Evolutionary conservation across 257 asterid genomes (phyloP).

Genomic region (Nicotiana paniculata): DNA sequence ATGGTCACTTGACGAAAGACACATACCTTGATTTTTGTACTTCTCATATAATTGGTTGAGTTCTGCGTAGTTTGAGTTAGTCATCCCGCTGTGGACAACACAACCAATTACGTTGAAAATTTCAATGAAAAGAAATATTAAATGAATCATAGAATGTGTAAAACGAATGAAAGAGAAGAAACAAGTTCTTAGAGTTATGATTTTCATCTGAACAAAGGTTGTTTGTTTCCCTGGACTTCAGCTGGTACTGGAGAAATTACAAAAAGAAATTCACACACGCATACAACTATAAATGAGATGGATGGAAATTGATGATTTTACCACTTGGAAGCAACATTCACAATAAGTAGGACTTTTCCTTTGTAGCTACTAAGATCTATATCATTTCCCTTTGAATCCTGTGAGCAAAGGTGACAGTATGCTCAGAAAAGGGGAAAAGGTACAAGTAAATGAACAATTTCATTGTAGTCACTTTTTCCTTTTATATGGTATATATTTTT

Average conservation of each 20-base stretch:
- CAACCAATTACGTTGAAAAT: neutral
- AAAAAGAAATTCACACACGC: neutral
- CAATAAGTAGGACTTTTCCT: constrained; percentile 56
- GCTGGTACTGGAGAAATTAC: neutral
- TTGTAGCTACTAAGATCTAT: constrained; percentile 48
- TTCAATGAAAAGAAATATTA: constrained; percentile 6
- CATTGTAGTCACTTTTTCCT: neutral
- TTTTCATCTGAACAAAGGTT: neutral
- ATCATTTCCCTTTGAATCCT: constrained; percentile 46
- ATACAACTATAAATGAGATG: neutral
- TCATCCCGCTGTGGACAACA: constrained; percentile 63
- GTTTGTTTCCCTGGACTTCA: neutral
- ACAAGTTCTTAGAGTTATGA: neutral
- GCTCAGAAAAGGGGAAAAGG: neutral
- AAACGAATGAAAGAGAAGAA: neutral
- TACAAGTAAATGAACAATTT: neutral
- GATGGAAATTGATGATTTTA: constrained; percentile 8
- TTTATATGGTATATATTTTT: neutral
- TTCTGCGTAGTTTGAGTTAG: constrained; percentile 79
- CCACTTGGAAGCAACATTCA: constrained; percentile 83
- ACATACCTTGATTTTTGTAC: constrained; percentile 61
- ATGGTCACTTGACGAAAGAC: neutral
- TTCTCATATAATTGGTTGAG: constrained; percentile 56
- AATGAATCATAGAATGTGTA: neutral
- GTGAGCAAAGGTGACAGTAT: constrained; percentile 7